Conservation (phyloP, 192 early-diverging fungal genomes). For the Backusella tarrabulga region DNA sequence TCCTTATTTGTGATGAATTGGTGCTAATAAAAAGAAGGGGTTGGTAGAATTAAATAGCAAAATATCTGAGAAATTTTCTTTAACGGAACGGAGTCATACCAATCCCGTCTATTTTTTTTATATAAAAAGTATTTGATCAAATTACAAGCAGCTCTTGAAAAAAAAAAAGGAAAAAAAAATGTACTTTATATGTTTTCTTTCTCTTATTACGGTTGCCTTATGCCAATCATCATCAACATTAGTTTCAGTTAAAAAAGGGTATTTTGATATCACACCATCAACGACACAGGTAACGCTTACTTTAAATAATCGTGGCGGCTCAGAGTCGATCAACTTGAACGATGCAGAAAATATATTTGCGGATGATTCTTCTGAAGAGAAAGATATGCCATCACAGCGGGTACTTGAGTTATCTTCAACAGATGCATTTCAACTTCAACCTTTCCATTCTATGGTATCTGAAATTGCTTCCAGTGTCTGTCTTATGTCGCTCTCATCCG, state of each 20-base stretch:
- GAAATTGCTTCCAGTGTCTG: not conserved
- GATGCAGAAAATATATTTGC: not conserved
- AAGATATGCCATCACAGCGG: not conserved
- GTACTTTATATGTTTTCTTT: not conserved
- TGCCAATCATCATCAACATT: not conserved
- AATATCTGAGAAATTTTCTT: not conserved
- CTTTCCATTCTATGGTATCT: not conserved
- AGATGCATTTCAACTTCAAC: not conserved
- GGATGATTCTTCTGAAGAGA: not conserved
- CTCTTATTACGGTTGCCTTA: not conserved
- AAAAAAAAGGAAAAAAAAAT: not conserved
- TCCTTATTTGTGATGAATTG: not conserved
- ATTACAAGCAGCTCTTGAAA: not conserved
- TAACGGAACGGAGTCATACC: not conserved
- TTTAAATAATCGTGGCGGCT: not conserved
- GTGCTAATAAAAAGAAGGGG: not conserved
- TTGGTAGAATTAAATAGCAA: not conserved
- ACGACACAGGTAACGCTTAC: not conserved
- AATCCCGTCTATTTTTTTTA: not conserved
- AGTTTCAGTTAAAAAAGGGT: not conserved
- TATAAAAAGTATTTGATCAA: not conserved
- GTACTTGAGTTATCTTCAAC: not conserved
- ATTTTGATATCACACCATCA: not conserved
- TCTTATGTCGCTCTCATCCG: not conserved
- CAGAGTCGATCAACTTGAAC: not conserved